Conservation (phyloP, 495 filamentous ascomycete species). For the Penicillium crystallinum region DNA sequence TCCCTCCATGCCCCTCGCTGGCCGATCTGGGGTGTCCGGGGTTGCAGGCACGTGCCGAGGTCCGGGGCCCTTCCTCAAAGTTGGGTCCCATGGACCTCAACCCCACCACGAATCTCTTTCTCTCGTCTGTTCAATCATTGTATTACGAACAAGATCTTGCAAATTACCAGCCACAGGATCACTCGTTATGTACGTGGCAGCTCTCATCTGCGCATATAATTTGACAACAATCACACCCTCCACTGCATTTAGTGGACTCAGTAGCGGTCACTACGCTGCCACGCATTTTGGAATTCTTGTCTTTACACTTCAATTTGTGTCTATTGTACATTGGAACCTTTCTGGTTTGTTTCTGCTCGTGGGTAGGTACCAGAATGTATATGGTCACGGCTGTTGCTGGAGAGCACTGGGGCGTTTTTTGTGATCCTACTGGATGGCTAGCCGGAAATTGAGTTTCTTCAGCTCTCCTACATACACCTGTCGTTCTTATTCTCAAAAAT, state of each 20-base stretch:
- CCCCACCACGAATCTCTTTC: constrained; percentile 14
- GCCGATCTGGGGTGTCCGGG: background rate
- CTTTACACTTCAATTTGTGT: background rate
- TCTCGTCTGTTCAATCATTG: background rate
- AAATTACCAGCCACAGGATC: constrained; percentile 1
- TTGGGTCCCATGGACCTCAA: constrained; percentile 7
- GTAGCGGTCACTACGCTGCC: background rate
- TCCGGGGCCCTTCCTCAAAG: constrained; percentile 1
- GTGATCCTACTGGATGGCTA: background rate
- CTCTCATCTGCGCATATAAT: background rate
- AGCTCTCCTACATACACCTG: background rate
- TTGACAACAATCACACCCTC: background rate
- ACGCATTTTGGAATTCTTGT: background rate
- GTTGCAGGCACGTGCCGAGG: constrained; percentile 14
- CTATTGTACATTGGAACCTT: background rate
- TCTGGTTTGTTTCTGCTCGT: constrained; percentile 2
- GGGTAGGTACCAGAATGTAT: constrained; percentile 14
- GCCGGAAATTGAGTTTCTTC: background rate
- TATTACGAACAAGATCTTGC: background rate
- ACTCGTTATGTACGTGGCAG: background rate
- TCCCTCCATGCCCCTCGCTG: background rate
- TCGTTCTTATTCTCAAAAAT: background rate
- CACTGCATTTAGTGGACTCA: background rate
- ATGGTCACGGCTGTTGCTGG: constrained; percentile 13
- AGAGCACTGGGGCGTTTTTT: constrained; percentile 12